phyloP scores from a whole-genome alignment of 2,329 filamentous ascomycete species.

The Apiospora pterosperma region DNA sequence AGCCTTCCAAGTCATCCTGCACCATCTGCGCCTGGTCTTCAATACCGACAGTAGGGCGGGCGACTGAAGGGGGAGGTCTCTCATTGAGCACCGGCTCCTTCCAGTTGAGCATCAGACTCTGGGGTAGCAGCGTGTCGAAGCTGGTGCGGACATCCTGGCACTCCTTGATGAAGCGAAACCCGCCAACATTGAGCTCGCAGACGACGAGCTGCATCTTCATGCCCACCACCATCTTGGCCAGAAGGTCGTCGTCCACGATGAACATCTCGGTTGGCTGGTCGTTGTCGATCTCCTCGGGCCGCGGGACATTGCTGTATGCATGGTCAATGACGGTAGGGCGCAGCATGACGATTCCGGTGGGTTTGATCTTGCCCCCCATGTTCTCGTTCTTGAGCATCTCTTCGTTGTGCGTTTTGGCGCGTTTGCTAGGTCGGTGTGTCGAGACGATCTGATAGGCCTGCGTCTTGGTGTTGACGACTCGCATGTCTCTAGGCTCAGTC shows the following conservation, averaged over 20 bases:
- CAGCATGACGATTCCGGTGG: conserved; percentile 43
- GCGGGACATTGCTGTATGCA: conserved; percentile 40
- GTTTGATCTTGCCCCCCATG: conserved; percentile 25
- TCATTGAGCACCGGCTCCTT: conserved; percentile 50
- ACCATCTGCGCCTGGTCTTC: background rate
- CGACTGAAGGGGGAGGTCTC: conserved; percentile 43
- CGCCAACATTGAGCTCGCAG: conserved; percentile 53
- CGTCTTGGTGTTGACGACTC: conserved; percentile 30
- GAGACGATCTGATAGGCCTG: conserved; percentile 9
- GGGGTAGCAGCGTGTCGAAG: conserved; percentile 63
- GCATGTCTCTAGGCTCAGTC: conserved; percentile 31
- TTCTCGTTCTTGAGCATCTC: conserved; percentile 13
- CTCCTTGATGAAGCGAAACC: conserved; percentile 60
- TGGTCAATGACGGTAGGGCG: conserved; percentile 44
- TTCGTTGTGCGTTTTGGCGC: conserved; percentile 13
- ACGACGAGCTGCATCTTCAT: conserved; percentile 59
- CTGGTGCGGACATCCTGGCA: conserved; percentile 53
- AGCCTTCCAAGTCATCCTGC: background rate
- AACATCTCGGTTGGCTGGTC: conserved; percentile 40
- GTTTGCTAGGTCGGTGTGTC: conserved; percentile 14
- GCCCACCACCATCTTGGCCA: conserved; percentile 55
- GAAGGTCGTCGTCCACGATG: conserved; percentile 61
- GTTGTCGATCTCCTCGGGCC: conserved; percentile 23
- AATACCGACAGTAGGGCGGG: background rate
- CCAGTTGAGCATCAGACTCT: conserved; percentile 66